A percentile compares a stretch with the other conserved stretches of the same genome.
These are phyloP conservation scores for Stellera chamaejasme DNA, from an alignment of 345 rosid genomes.

Conservation along the genomic window DNA sequence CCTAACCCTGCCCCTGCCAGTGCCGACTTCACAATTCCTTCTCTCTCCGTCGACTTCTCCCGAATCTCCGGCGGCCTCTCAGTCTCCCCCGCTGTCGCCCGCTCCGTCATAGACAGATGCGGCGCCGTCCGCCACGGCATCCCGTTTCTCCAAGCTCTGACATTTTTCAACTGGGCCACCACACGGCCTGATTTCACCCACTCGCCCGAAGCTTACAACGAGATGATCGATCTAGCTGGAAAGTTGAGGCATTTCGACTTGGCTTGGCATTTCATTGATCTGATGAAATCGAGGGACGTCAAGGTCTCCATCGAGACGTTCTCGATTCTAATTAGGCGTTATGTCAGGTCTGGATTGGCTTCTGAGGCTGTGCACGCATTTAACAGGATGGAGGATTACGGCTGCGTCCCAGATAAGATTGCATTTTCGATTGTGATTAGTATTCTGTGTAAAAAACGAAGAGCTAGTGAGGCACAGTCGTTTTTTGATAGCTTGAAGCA, in stretches of 20 bases:
- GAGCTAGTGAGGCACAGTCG: conserved; percentile 73
- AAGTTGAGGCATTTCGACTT: conserved; percentile 68
- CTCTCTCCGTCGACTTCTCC: conserved; percentile 63
- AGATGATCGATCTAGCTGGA: conserved; percentile 78
- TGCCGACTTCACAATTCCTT: conserved; percentile 41
- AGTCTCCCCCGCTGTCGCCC: conserved; percentile 41
- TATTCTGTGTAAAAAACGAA: conserved; percentile 55
- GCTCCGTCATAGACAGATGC: conserved; percentile 56
- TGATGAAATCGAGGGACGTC: conserved; percentile 58
- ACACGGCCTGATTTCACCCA: conserved; percentile 26
- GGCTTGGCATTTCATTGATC: conserved; percentile 68
- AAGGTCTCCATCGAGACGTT: conserved; percentile 49
- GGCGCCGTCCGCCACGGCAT: conserved; percentile 69
- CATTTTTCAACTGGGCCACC: conserved; percentile 87
- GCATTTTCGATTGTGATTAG: conserved; percentile 72
- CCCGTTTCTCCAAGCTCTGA: conserved; percentile 56
- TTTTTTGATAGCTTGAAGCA: conserved; percentile 61
- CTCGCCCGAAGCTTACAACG: conserved; percentile 62
- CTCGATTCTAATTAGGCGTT: conserved; percentile 69
- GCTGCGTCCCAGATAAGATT: conserved; percentile 59
- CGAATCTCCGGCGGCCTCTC: conserved; percentile 23
- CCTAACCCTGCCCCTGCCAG: conserved; percentile 23
- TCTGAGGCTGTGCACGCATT: conserved; percentile 89
- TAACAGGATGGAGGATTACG: conserved; percentile 91
- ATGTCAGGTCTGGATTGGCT: conserved; percentile 76